Conservation (phyloP, 768 basidiomycete species). For the Collybiopsis confluens region DNA sequence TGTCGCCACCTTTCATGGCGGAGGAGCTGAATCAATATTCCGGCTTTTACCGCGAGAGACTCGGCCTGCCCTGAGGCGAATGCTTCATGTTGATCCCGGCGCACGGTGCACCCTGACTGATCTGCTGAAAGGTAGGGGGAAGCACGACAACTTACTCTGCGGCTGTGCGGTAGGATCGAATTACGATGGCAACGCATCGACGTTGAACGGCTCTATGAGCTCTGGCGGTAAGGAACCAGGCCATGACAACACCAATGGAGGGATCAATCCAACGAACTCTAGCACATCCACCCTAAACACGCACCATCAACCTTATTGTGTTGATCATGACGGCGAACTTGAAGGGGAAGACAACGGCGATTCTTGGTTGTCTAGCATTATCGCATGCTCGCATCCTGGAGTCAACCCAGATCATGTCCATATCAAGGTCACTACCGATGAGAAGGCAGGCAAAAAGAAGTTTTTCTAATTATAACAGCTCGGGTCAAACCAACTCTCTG, state of each 20-base stretch:
- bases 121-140: constrained; percentile 77
- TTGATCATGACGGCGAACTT: constrained; percentile 60
- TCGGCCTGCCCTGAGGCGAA: constrained; percentile 82
- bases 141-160: constrained; percentile 73
- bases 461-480: constrained; percentile 55
- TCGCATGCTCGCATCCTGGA: constrained; percentile 55
- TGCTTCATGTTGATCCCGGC: constrained; percentile 88
- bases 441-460: constrained; percentile 66
- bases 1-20: constrained; percentile 65
- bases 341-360: constrained; percentile 82
- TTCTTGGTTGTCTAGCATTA: constrained; percentile 79
- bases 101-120: constrained; percentile 92
- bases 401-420: constrained; percentile 56
- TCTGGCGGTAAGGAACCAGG: constrained; percentile 26
- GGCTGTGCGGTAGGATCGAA: constrained; percentile 42
- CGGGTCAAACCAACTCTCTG: not conserved
- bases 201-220: not conserved
- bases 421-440: constrained; percentile 69
- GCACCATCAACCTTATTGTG: constrained; percentile 27
- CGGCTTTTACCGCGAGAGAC: constrained; percentile 92
- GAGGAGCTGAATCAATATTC: constrained; percentile 92
- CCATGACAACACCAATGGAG: constrained; percentile 31
- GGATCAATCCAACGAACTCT: constrained; percentile 14
- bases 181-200: not conserved
- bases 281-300: constrained; percentile 1